Base-by-base conservation (phyloP, 169 alveolate genomes). In the Plasmodium inui region DNA sequence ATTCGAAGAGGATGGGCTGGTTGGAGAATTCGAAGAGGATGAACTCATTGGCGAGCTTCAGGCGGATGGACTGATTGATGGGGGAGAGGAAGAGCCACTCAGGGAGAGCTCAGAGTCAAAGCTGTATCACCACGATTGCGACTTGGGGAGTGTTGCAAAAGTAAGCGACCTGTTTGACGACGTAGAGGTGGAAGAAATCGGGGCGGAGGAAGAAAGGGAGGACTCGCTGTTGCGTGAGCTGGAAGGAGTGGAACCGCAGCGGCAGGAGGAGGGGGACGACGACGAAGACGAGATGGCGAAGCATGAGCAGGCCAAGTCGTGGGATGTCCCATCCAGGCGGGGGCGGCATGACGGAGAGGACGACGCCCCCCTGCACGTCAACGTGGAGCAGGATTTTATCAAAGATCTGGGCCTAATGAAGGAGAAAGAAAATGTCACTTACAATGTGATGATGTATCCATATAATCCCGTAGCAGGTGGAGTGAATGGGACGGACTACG, bases 321-420 rank as follows among this genome's bases (percentile, higher is more conserved):
- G 12, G 10, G n/a, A 8, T 0, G n/a, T 4, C 55, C 55, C 61
- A 14, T 12, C 61, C 22, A 50, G 61, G 61, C 61, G 14, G 61
- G 3, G 0, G 6, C 61, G 14, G 61, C 61, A 50, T 6, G 61
- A 50, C 19, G 61, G 8, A 2, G 22, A 50, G 50, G 67, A 86
- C 4, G 61, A 76, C 9, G 70, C 17, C n/a, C 39, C 78, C 67
- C 28, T 70, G 39, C 84, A 86, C 46, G 22, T 50, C 44, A 73
- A 86, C 67, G 86, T 53, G 26, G 93, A 86, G 9, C 81, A 86
- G 0, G 93, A 53, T 2, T 55, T 53, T n/a, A 73, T 86, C n/a
- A 76, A 76, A 44, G 85, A 76, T 17, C 46, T 86, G n/a, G 78
- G 80, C n/a, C 28, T 86, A 26, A 55, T 44, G 28, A 84, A 83